Evolutionary conservation across 768 basidiomycete species (phyloP).

Genomic region (Leccinum subgranulosum): DNA sequence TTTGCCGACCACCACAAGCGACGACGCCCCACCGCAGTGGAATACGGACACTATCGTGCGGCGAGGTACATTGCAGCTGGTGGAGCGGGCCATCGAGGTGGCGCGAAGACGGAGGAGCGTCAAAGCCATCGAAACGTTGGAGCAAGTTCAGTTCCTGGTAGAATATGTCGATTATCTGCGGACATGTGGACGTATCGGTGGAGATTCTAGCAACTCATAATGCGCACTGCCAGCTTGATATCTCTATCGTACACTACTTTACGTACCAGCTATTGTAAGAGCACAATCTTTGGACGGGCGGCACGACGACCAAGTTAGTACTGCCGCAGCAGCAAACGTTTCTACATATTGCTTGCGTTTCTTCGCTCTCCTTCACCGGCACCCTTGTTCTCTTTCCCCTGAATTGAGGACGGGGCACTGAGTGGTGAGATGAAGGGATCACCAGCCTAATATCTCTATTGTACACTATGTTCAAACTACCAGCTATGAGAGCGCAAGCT

Average conservation of each 20-base stretch:
- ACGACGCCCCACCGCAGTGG: conserved; percentile 10
- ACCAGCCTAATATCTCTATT: neutral
- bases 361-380: too few relatives aligned
- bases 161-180: conserved; percentile 69
- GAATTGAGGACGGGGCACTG: too few relatives aligned
- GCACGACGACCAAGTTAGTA: too few relatives aligned
- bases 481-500: neutral
- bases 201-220: neutral
- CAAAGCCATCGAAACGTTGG: conserved; percentile 92
- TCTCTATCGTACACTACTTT: conserved; percentile 2
- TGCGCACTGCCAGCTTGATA: neutral
- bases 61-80: conserved; percentile 56
- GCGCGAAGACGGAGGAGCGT: conserved; percentile 73
- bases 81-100: conserved; percentile 70
- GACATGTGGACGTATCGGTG: conserved; percentile 3
- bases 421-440: neutral
- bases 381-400: too few relatives aligned
- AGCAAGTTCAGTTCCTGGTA: conserved; percentile 83
- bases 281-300: too few relatives aligned
- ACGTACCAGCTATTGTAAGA: too few relatives aligned
- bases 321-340: too few relatives aligned
- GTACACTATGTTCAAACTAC: neutral
- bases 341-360: too few relatives aligned
- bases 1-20: neutral
- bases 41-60: conserved; percentile 28